A percentile compares a stretch with the other conserved stretches of the same genome.
Evolutionary conservation across 2,329 filamentous ascomycete species (phyloP).

Genomic region (Corinectria fuckeliana): DNA sequence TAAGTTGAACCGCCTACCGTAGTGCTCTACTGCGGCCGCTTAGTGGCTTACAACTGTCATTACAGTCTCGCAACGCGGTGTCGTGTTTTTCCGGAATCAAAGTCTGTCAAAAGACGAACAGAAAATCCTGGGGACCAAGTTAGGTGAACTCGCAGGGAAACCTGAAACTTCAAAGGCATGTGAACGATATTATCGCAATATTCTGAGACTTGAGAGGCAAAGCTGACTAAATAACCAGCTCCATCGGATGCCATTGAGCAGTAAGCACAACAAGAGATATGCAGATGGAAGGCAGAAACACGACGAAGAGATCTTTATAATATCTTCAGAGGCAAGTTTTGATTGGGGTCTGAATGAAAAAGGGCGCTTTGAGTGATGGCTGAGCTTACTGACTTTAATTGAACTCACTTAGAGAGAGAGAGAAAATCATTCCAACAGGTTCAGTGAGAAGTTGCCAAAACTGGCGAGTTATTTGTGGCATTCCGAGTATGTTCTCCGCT

Average conservation of each 20-base stretch:
- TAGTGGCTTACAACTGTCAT: neutral
- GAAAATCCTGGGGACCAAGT: constrained; percentile 16
- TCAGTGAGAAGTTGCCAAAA: neutral
- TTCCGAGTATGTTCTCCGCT: constrained; percentile 5
- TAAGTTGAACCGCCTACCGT: neutral
- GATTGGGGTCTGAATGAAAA: no score
- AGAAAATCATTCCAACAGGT: neutral
- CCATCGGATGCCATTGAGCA: constrained; percentile 18
- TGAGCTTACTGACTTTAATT: no score
- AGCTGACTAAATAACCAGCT: no score
- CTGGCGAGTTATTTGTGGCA: constrained; percentile 6
- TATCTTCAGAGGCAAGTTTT: no score
- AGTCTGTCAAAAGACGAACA: constrained; percentile 17
- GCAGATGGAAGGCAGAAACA: constrained; percentile 21
- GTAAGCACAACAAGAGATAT: constrained; percentile 20
- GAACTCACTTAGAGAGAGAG: neutral
- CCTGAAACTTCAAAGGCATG: constrained; percentile 18
- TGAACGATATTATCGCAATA: no score
- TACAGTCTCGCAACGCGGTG: constrained; percentile 19
- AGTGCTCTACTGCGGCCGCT: neutral
- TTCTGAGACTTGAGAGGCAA: no score
- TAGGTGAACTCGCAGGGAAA: constrained; percentile 21
- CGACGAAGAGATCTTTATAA: constrained; percentile 21
- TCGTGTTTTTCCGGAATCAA: constrained; percentile 21
- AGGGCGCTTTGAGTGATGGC: no score